Base-by-base conservation (phyloP, 352 stramenopile genomes). In the Pythium coloratum region DNA sequence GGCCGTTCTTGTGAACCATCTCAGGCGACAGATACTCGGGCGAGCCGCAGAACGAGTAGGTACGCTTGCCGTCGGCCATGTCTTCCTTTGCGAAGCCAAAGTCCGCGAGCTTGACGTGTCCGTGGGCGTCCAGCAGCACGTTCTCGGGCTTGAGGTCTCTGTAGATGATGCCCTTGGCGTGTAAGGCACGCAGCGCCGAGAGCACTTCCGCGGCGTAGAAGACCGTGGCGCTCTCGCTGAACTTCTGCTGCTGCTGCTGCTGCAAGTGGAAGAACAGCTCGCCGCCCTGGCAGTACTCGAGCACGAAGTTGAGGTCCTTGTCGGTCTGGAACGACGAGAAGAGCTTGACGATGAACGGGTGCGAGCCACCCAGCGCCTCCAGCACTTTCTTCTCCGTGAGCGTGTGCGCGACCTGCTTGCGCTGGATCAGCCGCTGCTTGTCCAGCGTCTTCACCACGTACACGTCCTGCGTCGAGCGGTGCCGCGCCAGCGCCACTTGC, bases 251-350 rank as follows among this genome's bases (percentile, higher is more conserved):
- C 32, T 73, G 50, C 62, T 93, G 84, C 59, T 95, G 86, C 61
- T 95, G 86, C 68, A 95, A 64, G 58, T 95, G 86, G 76, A 86
- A 95, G 59, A 95, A 95, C 55, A 95, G 81, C 70, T 95, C 86
- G 20, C 86, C 86, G 32, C 86, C 86, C 59, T 90, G 84, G 54
- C 86, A 95, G 71, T 89, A 95, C 68, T 95, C 86, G 53, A 95
- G 75, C 64, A 95, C 84, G 55, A 95, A 92, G 69, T 95, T 78
- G 42, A 95, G 77, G 54, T 95, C 84, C 40, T 72, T 76, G 28
- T 84, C 75, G 16, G 86, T 95, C 75, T 92, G 83, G 71, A 93
- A 93, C 26, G 82, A 68, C 38, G 81, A 76, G 63, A 86, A 79
- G 51, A 93, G 77, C 57, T 84, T 79, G 46, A 95, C 84, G 40